Conservation (phyloP, 441 rosid genomes). For the Mallotus repandus region DNA sequence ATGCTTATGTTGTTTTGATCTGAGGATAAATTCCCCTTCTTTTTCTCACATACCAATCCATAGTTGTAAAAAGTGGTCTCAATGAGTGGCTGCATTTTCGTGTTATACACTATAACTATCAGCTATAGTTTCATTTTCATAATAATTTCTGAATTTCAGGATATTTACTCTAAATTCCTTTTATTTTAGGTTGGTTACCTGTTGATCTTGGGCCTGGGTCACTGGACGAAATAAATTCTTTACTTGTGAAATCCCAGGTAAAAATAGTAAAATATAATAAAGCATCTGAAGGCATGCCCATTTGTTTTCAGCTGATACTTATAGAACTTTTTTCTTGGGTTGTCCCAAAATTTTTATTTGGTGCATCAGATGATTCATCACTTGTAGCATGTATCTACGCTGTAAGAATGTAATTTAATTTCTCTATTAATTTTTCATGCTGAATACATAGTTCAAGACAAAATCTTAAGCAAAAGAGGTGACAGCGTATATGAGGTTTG, state of each 20-base stretch:
- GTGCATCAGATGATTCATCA: not conserved
- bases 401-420: not conserved
- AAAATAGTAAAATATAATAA: conserved; percentile 19
- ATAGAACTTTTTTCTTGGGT: not conserved
- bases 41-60: not conserved
- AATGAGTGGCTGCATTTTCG: not conserved
- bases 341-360: not conserved
- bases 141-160: conserved; percentile 1
- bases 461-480: not conserved
- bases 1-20: not conserved
- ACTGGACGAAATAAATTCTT: conserved; percentile 47
- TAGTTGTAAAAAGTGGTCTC: conserved; percentile 6
- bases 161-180: conserved; percentile 18
- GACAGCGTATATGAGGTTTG: not conserved
- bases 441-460: not conserved
- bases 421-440: not conserved
- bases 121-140: not conserved
- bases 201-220: conserved; percentile 68
- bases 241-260: conserved; percentile 61
- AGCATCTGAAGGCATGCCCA: conserved; percentile 6
- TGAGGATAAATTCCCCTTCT: not conserved
- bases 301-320: conserved; percentile 3
- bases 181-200: conserved; percentile 58
- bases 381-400: not conserved
- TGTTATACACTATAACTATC: not conserved